phyloP scores from a whole-genome alignment of 1,284 basidiomycete species.

The Apiotrichum gracile region DNA sequence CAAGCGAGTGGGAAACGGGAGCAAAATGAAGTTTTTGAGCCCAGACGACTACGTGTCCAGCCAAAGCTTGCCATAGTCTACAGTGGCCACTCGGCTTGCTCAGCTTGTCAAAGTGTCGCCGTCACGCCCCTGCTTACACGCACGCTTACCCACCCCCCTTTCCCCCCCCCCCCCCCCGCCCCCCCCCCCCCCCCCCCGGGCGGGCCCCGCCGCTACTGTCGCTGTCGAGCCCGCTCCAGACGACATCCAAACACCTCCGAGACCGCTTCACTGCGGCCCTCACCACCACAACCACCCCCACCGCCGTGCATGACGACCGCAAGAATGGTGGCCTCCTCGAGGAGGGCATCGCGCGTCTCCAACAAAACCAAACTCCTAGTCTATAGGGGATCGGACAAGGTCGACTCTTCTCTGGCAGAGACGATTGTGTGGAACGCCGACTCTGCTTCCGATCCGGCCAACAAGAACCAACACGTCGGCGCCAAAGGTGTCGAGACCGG shows the following conservation, averaged over 20 bases:
- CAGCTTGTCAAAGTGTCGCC: too few species aligned
- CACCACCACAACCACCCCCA: constrained; percentile 1
- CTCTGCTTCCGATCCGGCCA: constrained; percentile 20
- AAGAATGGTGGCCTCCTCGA: constrained; percentile 38
- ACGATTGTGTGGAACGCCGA: constrained; percentile 52
- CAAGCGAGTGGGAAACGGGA: too few species aligned
- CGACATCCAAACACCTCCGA: constrained; percentile 9
- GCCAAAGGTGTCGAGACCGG: constrained; percentile 45
- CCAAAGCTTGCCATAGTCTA: too few species aligned
- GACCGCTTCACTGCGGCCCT: constrained; percentile 18
- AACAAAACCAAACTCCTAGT: constrained; percentile 84
- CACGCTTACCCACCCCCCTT: too few species aligned
- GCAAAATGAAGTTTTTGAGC: not conserved
- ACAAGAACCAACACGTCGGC: constrained; percentile 40
- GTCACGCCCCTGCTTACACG: too few species aligned
- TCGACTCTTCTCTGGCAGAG: constrained; percentile 74
- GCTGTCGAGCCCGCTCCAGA: constrained; percentile 15
- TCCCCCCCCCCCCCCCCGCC: too few species aligned
- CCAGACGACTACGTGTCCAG: too few species aligned
- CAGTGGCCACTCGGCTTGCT: too few species aligned
- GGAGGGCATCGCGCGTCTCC: constrained; percentile 58
- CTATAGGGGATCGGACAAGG: constrained; percentile 71
- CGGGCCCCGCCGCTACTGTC: not conserved
- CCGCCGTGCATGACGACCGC: constrained; percentile 10
- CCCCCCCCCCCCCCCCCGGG: too few species aligned